Percentiles rank a stretch among this genome's conserved stretches.
These are phyloP conservation scores for Barnettozyma pratensis DNA, from an alignment of 805 yeast genomes.

Conservation along the genomic window DNA sequence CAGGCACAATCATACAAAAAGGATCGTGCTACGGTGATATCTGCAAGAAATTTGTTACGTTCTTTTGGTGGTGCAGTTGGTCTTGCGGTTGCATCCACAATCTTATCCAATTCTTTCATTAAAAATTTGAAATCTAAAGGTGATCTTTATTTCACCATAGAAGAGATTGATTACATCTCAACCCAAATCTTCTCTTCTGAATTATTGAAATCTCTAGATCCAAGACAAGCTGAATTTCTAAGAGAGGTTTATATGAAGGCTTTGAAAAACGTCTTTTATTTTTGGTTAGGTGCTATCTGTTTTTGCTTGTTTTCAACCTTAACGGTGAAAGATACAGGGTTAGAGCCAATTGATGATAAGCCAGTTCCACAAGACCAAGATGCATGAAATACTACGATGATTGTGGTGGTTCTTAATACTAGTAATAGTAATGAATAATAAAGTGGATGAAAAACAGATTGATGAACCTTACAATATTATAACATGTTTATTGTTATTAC, in stretches of 20 bases:
- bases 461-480: too few species aligned
- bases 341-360: slow-evolving; percentile 1
- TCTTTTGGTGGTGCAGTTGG: slow-evolving; percentile 60
- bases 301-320: slow-evolving; percentile 2
- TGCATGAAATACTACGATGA: too few species aligned
- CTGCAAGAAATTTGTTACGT: slow-evolving; percentile 50
- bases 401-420: too few species aligned
- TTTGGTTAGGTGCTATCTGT: neutral
- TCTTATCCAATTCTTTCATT: neutral
- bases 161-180: neutral
- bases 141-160: neutral
- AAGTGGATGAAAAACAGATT: too few species aligned
- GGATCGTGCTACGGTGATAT: slow-evolving; percentile 54
- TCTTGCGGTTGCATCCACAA: slow-evolving; percentile 32
- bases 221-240: neutral
- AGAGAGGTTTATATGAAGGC: slow-evolving; percentile 2
- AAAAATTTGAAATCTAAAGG: neutral
- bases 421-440: neutral
- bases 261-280: slow-evolving; percentile 1
- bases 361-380: neutral
- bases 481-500: too few species aligned
- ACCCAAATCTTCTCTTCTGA: neutral
- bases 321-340: slow-evolving; percentile 1
- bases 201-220: neutral
- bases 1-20: slow-evolving; percentile 47